Evolutionary conservation across 106 monocot species (phyloP).

Genomic region (Cymbidium sinense): DNA sequence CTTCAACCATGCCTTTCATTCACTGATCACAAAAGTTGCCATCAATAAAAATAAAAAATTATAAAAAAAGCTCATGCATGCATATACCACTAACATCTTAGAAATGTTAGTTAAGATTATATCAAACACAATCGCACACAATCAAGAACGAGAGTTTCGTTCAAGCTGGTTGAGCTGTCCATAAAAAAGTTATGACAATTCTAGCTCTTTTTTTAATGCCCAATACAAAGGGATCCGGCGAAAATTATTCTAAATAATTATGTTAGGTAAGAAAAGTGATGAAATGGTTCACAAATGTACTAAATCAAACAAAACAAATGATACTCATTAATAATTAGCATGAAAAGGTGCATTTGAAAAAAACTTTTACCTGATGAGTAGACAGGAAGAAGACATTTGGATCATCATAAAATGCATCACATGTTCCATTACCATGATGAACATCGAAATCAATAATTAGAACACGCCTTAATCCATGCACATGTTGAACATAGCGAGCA

Average conservation of each 20-base stretch:
- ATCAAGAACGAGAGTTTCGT: no score
- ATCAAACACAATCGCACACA: no score
- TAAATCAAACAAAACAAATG: background rate
- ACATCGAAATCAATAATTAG: slow-evolving; percentile 98
- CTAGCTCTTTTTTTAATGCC: no score
- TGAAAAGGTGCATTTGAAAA: background rate
- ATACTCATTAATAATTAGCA: background rate
- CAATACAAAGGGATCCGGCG: no score
- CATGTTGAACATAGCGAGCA: slow-evolving; percentile 77
- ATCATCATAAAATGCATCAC: slow-evolving; percentile 98
- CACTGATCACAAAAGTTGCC: no score
- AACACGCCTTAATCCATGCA: slow-evolving; percentile 69
- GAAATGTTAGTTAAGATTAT: no score
- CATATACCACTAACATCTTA: no score
- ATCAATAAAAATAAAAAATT: no score
- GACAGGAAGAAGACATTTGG: slow-evolving; percentile 95
- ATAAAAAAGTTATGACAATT: no score
- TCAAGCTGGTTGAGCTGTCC: no score
- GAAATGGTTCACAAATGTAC: background rate
- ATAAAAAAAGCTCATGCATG: no score
- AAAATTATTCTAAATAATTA: background rate
- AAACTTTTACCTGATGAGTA: slow-evolving; percentile 78
- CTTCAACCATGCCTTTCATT: no score
- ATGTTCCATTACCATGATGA: slow-evolving; percentile 97
- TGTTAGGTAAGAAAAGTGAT: background rate